Evolutionary conservation across 2,329 filamentous ascomycete genomes (phyloP).

Genomic region (Neodidymelliopsis sp.): DNA sequence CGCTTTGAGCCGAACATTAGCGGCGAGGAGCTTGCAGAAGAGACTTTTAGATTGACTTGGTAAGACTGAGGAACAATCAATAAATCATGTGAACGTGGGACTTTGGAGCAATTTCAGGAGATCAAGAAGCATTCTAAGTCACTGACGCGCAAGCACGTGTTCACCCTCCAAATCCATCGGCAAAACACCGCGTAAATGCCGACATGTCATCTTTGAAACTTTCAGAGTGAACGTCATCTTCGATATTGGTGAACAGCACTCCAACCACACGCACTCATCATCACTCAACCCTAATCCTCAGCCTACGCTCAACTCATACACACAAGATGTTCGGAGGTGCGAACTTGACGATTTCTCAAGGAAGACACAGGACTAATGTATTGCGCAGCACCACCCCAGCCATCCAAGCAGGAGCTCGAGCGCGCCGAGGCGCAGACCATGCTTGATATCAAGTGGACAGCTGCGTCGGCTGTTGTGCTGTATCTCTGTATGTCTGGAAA

Average conservation of each 20-base stretch:
- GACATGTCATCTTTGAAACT: slow-evolving; percentile 22
- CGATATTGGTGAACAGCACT: no score
- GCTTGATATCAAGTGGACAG: slow-evolving; percentile 71
- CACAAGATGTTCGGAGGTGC: slow-evolving; percentile 66
- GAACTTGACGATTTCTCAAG: not conserved
- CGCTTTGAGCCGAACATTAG: not conserved
- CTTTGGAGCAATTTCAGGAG: not conserved
- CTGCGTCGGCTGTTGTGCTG: slow-evolving; percentile 70
- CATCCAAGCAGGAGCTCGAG: slow-evolving; percentile 73
- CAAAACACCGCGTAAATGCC: slow-evolving; percentile 16
- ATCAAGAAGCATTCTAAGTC: not conserved
- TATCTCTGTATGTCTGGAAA: slow-evolving; percentile 72
- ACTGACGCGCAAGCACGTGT: slow-evolving; percentile 12
- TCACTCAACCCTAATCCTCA: not conserved
- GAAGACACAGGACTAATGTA: not conserved
- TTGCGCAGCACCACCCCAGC: slow-evolving; percentile 70
- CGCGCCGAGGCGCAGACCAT: slow-evolving; percentile 68
- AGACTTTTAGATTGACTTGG: no score
- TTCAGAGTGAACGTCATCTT: slow-evolving; percentile 23
- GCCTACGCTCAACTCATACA: slow-evolving; percentile 16
- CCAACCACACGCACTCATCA: no score
- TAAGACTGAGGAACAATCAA: no score
- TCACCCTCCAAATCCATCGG: slow-evolving; percentile 1
- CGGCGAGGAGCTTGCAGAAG: not conserved
- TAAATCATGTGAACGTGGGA: not conserved